These are phyloP conservation scores for Centrapalus pauciflorus DNA, from an alignment of 129 eudicot genomes.

Conservation along the genomic window DNA sequence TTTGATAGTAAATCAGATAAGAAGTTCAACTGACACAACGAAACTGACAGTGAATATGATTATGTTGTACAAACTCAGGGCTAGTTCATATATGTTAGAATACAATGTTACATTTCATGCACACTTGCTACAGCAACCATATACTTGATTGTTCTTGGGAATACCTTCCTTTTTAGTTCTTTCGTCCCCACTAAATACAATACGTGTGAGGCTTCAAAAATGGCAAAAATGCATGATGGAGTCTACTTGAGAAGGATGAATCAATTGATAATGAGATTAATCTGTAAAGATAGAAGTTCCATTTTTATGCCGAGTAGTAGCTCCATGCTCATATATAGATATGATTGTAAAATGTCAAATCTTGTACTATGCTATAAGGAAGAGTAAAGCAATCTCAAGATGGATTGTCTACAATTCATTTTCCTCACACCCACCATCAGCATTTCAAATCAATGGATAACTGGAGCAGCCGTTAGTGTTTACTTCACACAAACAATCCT, in stretches of 20 bases:
- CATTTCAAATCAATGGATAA: neutral
- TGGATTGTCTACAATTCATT: neutral
- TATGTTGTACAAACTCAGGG: slow-evolving; percentile 3
- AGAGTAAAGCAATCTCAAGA: neutral
- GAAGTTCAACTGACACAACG: neutral
- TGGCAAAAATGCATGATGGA: neutral
- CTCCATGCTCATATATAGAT: neutral
- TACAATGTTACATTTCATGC: neutral
- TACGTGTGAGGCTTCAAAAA: neutral
- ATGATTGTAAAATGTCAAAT: neutral
- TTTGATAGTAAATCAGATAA: slow-evolving; percentile 6
- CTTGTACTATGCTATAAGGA: neutral
- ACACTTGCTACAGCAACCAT: slow-evolving; percentile 3
- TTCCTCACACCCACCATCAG: neutral
- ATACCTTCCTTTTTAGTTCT: neutral
- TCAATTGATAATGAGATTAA: neutral
- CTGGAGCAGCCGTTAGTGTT: too few relatives aligned
- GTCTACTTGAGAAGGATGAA: neutral
- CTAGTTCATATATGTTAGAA: slow-evolving; percentile 7
- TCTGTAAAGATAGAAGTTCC: neutral
- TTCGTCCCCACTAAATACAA: neutral
- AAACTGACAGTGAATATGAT: neutral
- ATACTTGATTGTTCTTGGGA: neutral
- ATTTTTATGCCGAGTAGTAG: neutral
- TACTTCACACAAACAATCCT: neutral